Base-by-base conservation (phyloP, 2,329 filamentous ascomycete species). In the Aspergillus sp. region DNA sequence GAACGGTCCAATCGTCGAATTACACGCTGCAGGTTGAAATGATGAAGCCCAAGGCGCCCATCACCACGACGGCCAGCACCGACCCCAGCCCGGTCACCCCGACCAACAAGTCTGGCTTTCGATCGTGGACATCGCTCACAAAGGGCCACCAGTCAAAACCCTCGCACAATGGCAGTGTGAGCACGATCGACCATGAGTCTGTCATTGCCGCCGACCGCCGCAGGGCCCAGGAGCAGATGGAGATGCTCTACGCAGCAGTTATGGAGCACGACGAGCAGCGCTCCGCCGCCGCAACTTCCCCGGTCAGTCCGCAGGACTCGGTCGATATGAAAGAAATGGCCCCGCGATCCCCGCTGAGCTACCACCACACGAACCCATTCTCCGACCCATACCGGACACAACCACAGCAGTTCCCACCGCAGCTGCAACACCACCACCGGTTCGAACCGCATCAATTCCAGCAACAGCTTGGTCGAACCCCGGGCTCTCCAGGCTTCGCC, bases 191-290 rank as follows among this genome's bases (percentile, higher is more conserved):
- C n/a, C 55, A 58, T 75, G 88, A 90, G 62, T 84, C 84, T 62
- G 85, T 97, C 17, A 85, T 97, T 25, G 86, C 89, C 62, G 85
- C 86, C 63, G 91, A 97, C 77, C 87, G 85, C 74, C 83, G 85
- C 71, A 89, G 89, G 80, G 88, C 91, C 65, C 89, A 95, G 76
- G 84, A 89, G 66, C 91, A 97, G 75, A 88, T 97, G 77, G 93
- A 97, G 76, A 88, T 91, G 70, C 88, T 98, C 75, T 98, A 97
- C 79, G 92, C 89, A 64, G 90, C 93, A 68, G 93, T 97, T 66
- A 90, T 97, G 88, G 92, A 93, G 76, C 91, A 96, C 69, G 93
- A 97, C 66, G 84, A 82, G 50, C 79, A 81, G 65, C 83, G 81
- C 63, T 69, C 72, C 13, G 69, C 72, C 15, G 67, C 72, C 1